These are phyloP conservation scores for Fusarium camptoceras DNA, from an alignment of 2,329 filamentous ascomycete species.

Conservation along the genomic window DNA sequence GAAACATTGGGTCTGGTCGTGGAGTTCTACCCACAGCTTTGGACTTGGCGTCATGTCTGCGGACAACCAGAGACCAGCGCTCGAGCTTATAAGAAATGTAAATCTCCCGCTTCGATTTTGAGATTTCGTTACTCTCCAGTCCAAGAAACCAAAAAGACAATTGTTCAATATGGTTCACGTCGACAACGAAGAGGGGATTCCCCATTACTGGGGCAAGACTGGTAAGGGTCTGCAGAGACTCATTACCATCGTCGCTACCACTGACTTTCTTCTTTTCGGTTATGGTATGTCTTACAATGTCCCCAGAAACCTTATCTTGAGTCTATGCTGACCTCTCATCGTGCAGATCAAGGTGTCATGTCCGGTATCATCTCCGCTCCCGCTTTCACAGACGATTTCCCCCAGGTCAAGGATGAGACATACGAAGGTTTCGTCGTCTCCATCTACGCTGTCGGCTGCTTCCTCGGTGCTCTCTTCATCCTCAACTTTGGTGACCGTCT, in stretches of 20 bases:
- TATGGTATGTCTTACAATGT: slow-evolving; percentile 18
- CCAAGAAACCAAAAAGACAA: slow-evolving; percentile 7
- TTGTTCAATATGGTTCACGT: slow-evolving; percentile 36
- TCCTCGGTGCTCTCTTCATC: slow-evolving; percentile 62
- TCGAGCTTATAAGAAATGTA: slow-evolving; percentile 27
- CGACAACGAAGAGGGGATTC: slow-evolving; percentile 32
- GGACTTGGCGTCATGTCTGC: slow-evolving; percentile 14
- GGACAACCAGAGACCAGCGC: neutral
- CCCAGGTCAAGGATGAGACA: slow-evolving; percentile 54
- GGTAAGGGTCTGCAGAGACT: slow-evolving; percentile 31
- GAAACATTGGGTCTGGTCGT: slow-evolving; percentile 12
- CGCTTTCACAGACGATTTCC: slow-evolving; percentile 62
- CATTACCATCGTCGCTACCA: slow-evolving; percentile 36
- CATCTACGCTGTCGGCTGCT: slow-evolving; percentile 65
- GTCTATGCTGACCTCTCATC: slow-evolving; percentile 4
- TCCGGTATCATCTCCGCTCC: slow-evolving; percentile 64
- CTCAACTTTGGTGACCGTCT: slow-evolving; percentile 66
- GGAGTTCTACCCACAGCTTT: slow-evolving; percentile 5
- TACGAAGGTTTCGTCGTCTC: slow-evolving; percentile 63
- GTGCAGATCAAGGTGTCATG: slow-evolving; percentile 64
- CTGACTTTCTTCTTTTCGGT: slow-evolving; percentile 35
- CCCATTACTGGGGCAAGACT: slow-evolving; percentile 37
- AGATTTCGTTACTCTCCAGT: neutral
- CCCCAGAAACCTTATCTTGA: slow-evolving; percentile 38
- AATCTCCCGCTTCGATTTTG: slow-evolving; percentile 2